Evolutionary conservation across 345 rosid species (phyloP).

Genomic region (Gossypium turneri): DNA sequence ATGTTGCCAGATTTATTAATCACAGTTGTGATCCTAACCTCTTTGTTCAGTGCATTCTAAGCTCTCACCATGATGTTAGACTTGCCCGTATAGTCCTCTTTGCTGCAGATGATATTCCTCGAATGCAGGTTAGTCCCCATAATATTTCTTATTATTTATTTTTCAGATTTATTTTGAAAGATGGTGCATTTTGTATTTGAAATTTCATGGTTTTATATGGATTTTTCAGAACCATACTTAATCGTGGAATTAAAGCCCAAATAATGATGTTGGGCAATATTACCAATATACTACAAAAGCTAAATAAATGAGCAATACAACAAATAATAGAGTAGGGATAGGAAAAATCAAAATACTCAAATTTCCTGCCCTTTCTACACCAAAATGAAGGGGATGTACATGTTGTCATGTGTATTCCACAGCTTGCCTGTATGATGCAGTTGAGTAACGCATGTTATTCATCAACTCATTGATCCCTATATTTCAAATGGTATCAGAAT

Average conservation of each 20-base stretch:
- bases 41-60: constrained; percentile 80
- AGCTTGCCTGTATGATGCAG: neutral
- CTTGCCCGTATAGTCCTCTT: constrained; percentile 82
- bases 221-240: neutral
- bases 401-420: neutral
- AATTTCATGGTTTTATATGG: neutral
- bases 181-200: neutral
- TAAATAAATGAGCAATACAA: no score
- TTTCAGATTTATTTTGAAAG: neutral
- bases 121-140: constrained; percentile 54
- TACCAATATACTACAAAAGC: no score
- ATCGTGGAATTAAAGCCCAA: neutral
- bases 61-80: constrained; percentile 71
- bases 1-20: constrained; percentile 79
- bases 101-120: constrained; percentile 89
- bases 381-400: neutral
- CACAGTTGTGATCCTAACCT: constrained; percentile 95
- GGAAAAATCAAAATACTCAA: no score
- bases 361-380: neutral
- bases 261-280: no score
- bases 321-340: no score
- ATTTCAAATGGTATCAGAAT: neutral
- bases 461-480: neutral
- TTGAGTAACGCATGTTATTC: neutral
- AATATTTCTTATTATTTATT: neutral